Base-by-base conservation (phyloP, 768 basidiomycete genomes). In the Pilatotrama ljubarskyi region DNA sequence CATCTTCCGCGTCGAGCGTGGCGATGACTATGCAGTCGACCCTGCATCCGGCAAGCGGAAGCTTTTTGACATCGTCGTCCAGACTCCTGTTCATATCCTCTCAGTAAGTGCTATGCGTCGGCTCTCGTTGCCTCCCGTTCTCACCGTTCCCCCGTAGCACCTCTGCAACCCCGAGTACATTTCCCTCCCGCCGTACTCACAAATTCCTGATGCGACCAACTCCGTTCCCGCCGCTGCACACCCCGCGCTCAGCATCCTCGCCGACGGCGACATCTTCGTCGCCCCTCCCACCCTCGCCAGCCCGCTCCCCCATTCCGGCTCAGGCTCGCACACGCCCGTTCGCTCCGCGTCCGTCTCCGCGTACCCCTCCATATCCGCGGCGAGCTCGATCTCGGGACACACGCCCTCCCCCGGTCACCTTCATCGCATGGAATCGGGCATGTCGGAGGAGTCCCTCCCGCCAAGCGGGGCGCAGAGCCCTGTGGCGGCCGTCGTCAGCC, bases 51-150 rank as follows among this genome's bases (percentile, higher is more conserved):
- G 90, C 36, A 88, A 82, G 73, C 81, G 84, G 64, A 96, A 92
- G 75, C 72, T 91, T 67, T 93, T 89, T 71, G 95, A 95, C 70
- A 91, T 95, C 64, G 84, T 90, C 26, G 83, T 95, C 59, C 88
- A 93, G 70, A 86, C 86, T 0, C 93, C 94, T 0, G 81, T 97
- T 37, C 87, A 91, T 55, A 85, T 98, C 49, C 83, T 97, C 52
- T 95, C 95, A 17, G 91, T 93, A 62, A 77, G 89, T 77, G 10
- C 29, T 10, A 41, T 38, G 8, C 54, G 20, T 24, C 20, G 20
- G 37, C n/a, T 49, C 10, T 15, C 2, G 22, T 20, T 32, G 25
- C 32, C 7, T 7, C 25, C 9, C 24, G 17, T 32, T 26, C 51
- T 42, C 10, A 15, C 5, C 37, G 29, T 10, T n/a, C n/a, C 51